These are phyloP conservation scores for Endoconidiophora polonica DNA, from an alignment of 2,329 filamentous ascomycete species.

Conservation along the genomic window DNA sequence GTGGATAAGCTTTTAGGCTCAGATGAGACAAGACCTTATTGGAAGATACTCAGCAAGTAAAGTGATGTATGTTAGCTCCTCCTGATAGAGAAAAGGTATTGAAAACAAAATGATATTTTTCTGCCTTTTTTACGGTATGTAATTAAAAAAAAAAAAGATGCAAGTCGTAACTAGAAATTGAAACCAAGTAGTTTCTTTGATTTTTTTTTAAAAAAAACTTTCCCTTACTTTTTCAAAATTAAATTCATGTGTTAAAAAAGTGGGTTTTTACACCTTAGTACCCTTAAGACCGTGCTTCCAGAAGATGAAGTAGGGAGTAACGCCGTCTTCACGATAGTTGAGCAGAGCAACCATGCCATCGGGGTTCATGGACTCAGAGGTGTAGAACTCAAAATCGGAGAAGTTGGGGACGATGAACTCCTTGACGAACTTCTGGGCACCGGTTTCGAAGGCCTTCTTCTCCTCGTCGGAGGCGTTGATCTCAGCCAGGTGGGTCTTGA, in stretches of 20 bases:
- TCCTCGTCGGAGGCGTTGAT: constrained; percentile 45
- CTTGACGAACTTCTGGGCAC: constrained; percentile 61
- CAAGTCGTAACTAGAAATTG: neutral
- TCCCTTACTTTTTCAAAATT: neutral
- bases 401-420: constrained; percentile 67
- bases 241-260: neutral
- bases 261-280: constrained; percentile 66
- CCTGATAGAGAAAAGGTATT: too few species aligned
- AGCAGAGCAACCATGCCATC: constrained; percentile 90
- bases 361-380: constrained; percentile 80
- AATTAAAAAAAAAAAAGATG: neutral
- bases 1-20: too few species aligned
- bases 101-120: too few species aligned
- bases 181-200: neutral
- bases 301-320: constrained; percentile 74
- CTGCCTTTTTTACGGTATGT: neutral
- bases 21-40: too few species aligned
- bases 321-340: constrained; percentile 94
- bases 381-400: constrained; percentile 92
- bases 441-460: constrained; percentile 64
- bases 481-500: constrained; percentile 54
- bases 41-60: too few species aligned
- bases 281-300: constrained; percentile 89
- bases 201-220: neutral
- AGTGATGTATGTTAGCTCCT: too few species aligned